phyloP scores from a whole-genome alignment of 169 alveolate genomes.

The Plasmodium gaboni region DNA sequence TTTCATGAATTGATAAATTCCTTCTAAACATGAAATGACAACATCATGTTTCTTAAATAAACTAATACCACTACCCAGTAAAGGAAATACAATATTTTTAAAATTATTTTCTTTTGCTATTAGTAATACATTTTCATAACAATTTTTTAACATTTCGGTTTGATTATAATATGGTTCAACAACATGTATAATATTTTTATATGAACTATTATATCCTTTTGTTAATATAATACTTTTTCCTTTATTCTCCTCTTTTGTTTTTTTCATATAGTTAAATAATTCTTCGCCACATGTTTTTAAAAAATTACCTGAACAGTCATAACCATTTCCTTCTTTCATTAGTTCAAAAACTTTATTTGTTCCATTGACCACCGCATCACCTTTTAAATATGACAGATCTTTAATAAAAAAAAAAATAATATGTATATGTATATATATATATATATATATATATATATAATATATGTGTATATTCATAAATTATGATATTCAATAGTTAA shows the following conservation, averaged over 20 bases:
- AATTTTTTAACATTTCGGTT: slow-evolving; percentile 47
- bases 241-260: slow-evolving; percentile 33
- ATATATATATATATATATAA: not conserved
- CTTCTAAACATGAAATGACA: slow-evolving; percentile 71
- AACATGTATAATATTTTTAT: slow-evolving; percentile 65
- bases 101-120: slow-evolving; percentile 51
- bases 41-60: slow-evolving; percentile 73
- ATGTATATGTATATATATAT: not conserved
- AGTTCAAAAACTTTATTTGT: slow-evolving; percentile 53
- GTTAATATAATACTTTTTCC: slow-evolving; percentile 59
- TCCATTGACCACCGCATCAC: slow-evolving; percentile 75
- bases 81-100: slow-evolving; percentile 67
- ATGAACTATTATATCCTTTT: slow-evolving; percentile 71
- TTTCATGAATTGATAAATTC: slow-evolving; percentile 70
- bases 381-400: slow-evolving; percentile 63
- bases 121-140: slow-evolving; percentile 49
- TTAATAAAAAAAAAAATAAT: not conserved
- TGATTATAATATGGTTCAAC: slow-evolving; percentile 75
- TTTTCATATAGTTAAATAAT: slow-evolving; percentile 50
- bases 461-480: not conserved
- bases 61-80: slow-evolving; percentile 76
- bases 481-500: not conserved
- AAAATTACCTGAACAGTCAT: slow-evolving; percentile 76
- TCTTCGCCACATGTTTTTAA: slow-evolving; percentile 69
- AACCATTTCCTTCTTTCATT: slow-evolving; percentile 74